Percentiles rank a stretch among this genome's conserved stretches.
Conservation (phyloP, 108 stramenopile species). For the Cyclotella sp. region DNA sequence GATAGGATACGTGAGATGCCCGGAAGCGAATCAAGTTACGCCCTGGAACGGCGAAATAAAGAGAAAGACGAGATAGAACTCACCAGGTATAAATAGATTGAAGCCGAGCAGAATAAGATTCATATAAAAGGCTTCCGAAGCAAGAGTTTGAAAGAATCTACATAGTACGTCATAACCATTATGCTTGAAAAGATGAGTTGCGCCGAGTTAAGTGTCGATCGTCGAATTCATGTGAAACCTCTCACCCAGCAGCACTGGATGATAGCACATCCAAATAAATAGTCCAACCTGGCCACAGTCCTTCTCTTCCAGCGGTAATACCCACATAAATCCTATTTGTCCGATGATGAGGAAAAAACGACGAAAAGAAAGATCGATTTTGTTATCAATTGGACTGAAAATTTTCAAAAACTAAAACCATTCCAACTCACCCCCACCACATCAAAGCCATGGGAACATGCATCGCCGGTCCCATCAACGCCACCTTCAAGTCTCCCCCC, state of each 20-base stretch:
- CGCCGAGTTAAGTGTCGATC: too few species aligned
- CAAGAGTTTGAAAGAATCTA: conserved; percentile 41
- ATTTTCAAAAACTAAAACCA: neutral
- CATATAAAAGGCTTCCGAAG: conserved; percentile 41
- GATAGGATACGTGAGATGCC: neutral
- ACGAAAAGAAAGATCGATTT: neutral
- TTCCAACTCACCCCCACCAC: conserved; percentile 37
- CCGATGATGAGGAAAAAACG: too few species aligned
- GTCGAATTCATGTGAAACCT: neutral
- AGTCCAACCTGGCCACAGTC: conserved; percentile 16
- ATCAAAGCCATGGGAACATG: conserved; percentile 51
- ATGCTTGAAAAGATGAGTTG: too few species aligned
- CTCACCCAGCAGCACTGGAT: conserved; percentile 37
- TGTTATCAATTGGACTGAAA: neutral
- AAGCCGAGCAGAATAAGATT: conserved; percentile 42
- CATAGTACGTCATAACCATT: neutral
- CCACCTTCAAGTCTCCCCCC: conserved; percentile 52
- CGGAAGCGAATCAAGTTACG: too few species aligned
- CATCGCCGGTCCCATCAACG: conserved; percentile 52
- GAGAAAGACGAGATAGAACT: conserved; percentile 5
- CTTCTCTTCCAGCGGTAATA: conserved; percentile 1
- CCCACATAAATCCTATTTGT: neutral
- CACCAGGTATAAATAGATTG: conserved; percentile 46
- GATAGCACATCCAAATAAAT: conserved; percentile 30
- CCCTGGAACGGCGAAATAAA: neutral